Evolutionary conservation across 2,329 filamentous ascomycete genomes (phyloP).

Genomic region (Nannizziopsis arthrosporioides): DNA sequence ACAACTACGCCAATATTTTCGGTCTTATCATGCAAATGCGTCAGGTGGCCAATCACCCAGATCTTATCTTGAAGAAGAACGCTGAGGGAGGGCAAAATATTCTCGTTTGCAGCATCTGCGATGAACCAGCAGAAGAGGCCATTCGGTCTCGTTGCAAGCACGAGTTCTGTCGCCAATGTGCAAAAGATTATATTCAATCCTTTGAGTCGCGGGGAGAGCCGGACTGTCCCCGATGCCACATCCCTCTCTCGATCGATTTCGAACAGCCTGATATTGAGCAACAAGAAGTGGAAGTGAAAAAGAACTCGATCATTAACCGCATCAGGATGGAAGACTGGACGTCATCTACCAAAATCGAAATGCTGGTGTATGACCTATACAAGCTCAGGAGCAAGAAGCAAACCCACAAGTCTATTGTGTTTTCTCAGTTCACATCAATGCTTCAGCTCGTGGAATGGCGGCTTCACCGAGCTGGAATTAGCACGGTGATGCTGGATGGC

Average conservation of each 20-base stretch:
- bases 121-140: constrained; percentile 89
- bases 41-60: constrained; percentile 91
- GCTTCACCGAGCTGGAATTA: constrained; percentile 88
- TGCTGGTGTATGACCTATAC: constrained; percentile 88
- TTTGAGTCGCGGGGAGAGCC: constrained; percentile 51
- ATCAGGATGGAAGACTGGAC: constrained; percentile 99
- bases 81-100: constrained; percentile 78
- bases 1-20: constrained; percentile 99
- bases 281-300: constrained; percentile 75
- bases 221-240: constrained; percentile 80
- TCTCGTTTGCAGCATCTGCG: constrained; percentile 85
- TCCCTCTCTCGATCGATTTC: constrained; percentile 76
- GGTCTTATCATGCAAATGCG: constrained; percentile 99
- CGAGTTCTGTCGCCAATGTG: constrained; percentile 77
- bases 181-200: constrained; percentile 66
- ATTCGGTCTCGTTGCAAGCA: constrained; percentile 87
- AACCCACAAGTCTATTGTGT: constrained; percentile 93
- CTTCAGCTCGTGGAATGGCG: constrained; percentile 95
- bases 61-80: constrained; percentile 82
- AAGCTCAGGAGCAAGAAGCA: constrained; percentile 83
- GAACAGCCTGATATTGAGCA: constrained; percentile 94
- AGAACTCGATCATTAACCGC: constrained; percentile 93
- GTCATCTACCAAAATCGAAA: constrained; percentile 94
- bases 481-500: constrained; percentile 94
- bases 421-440: constrained; percentile 96